Evolutionary conservation across 306 rosid species (phyloP), one percentile per base, ranked within the genome.

Genomic region (Astragalus membranaceus): DNA sequence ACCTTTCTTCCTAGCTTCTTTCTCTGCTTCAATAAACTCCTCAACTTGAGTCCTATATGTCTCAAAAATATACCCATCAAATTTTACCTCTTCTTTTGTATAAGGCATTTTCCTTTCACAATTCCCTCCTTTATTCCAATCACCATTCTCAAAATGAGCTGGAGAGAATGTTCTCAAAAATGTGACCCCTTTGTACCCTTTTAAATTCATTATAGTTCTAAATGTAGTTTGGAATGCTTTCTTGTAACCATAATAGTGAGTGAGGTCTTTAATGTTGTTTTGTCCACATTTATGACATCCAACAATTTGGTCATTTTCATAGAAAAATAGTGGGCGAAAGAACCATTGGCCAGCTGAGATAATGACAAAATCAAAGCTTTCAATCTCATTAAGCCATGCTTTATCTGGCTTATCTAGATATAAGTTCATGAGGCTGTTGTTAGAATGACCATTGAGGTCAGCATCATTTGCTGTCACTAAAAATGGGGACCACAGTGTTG

Each of bases 331-430:
- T 6, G 89, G 92, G 10, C 90, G 75, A 53, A 89, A 89, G 81
- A 92, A 92, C 96, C 95, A 92, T 3, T 89, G 95, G 39, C 95
- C 98, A 3, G 83, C 88, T 32, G 95, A 89, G 85, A 89, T 67
- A 26, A 92, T 75, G 67, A 92, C 90, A 30, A 81, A 87, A 59
- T 92, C 87, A 1, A 84, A 89, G 26, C 16, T 57, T 43, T 75
- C 72, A 0, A 92, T 66, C 11, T 80, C 79, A 1, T 46, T 32
- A 13, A 52, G 58, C 98, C 96, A 92, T 4, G 77, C 69, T 58
- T 81, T 59, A 14, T 85, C 94, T 2, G 86, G 83, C 75, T 80
- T 78, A 37, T 92, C 96, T 37, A 92, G 73, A 80, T 89, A 39
- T 12, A 92, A 66, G 70, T 70, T 81, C 90, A 78, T 83, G 65